A percentile compares a stretch with the other conserved stretches of the same genome.
These are phyloP conservation scores for Gigaspora rosea DNA, from an alignment of 192 early-diverging fungal genomes.

Conservation along the genomic window DNA sequence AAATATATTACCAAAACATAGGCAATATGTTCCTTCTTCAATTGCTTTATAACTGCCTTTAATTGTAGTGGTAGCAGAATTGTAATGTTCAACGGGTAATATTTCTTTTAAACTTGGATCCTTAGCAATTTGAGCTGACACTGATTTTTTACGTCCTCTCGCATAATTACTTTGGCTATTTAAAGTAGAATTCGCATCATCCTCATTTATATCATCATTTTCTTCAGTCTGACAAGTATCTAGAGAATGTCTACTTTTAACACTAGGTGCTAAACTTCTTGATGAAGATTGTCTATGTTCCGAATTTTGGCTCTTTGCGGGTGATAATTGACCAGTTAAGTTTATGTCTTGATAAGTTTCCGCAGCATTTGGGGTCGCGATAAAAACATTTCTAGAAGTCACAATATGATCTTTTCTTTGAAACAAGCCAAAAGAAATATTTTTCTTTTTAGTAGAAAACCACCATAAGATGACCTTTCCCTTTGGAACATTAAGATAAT, in stretches of 20 bases:
- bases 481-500: conserved; percentile 75
- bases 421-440: conserved; percentile 88
- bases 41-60: conserved; percentile 72
- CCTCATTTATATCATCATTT: conserved; percentile 34
- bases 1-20: conserved; percentile 69
- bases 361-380: conserved; percentile 34
- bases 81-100: conserved; percentile 82
- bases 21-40: conserved; percentile 77
- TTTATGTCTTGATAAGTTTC: background rate
- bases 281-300: background rate
- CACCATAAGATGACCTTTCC: conserved; percentile 87
- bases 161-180: conserved; percentile 36
- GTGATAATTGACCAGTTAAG: background rate
- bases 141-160: conserved; percentile 45
- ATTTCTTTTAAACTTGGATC: conserved; percentile 74
- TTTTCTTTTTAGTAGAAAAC: conserved; percentile 90
- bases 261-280: conserved; percentile 1
- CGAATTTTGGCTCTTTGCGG: background rate
- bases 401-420: conserved; percentile 34
- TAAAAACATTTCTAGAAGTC: conserved; percentile 31
- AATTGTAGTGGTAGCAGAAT: conserved; percentile 83
- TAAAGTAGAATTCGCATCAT: conserved; percentile 28
- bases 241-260: conserved; percentile 40
- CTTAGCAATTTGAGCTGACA: conserved; percentile 52
- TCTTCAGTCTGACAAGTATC: conserved; percentile 41